Conservation (phyloP, 495 filamentous ascomycete species). For the Talaromyces stipitatus region DNA sequence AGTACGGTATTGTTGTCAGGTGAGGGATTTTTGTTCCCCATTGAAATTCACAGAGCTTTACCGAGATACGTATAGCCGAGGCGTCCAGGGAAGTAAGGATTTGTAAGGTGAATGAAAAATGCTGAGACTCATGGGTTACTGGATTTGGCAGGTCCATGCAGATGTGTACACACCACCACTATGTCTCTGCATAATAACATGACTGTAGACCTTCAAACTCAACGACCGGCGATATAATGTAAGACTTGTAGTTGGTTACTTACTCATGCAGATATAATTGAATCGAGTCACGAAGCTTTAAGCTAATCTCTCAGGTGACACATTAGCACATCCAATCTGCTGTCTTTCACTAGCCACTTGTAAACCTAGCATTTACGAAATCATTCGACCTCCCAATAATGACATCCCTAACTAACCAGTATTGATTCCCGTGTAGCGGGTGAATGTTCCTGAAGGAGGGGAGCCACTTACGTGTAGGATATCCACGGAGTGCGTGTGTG, state of each 20-base stretch:
- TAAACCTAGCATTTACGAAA: too few relatives aligned
- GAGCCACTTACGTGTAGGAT: not conserved
- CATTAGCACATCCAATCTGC: not conserved
- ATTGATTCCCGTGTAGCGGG: not conserved
- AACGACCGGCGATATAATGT: too few relatives aligned
- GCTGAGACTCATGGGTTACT: too few relatives aligned
- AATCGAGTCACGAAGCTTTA: too few relatives aligned
- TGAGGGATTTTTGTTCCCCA: constrained; percentile 1
- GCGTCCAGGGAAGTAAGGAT: too few relatives aligned
- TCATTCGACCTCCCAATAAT: not conserved
- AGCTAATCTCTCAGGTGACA: not conserved
- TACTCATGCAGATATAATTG: too few relatives aligned
- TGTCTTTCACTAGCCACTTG: not conserved
- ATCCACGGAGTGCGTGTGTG: too few relatives aligned
- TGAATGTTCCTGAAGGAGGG: not conserved
- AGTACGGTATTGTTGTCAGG: not conserved
- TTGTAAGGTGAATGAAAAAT: too few relatives aligned
- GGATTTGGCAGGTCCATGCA: not conserved
- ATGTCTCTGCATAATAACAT: not conserved
- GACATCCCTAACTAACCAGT: not conserved
- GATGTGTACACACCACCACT: not conserved
- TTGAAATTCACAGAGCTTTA: too few relatives aligned
- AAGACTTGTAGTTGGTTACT: too few relatives aligned
- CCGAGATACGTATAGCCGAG: too few relatives aligned
- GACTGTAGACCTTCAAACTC: not conserved